phyloP scores from a whole-genome alignment of 2,329 filamentous ascomycete genomes.

The Diaporthe citriasiana region DNA sequence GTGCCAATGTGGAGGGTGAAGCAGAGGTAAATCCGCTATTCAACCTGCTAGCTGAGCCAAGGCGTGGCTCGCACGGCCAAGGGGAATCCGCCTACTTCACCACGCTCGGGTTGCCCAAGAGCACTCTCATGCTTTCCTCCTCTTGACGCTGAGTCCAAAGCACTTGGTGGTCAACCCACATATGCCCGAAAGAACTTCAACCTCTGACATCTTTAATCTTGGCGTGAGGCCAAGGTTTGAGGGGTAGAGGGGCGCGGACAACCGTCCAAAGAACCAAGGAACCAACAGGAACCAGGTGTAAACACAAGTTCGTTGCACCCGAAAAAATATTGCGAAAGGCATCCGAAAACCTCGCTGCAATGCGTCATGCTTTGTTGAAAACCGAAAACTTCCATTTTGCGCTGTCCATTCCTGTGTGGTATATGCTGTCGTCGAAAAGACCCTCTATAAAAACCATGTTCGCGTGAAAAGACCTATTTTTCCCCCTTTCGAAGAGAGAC shows the following conservation, averaged over 20 bases:
- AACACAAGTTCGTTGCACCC: background rate
- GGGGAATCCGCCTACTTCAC: background rate
- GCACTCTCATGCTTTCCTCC: slow-evolving; percentile 3
- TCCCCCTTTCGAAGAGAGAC: slow-evolving; percentile 1
- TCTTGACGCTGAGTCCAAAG: background rate
- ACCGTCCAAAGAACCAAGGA: background rate
- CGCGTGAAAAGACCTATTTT: slow-evolving; percentile 25
- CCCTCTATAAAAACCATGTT: slow-evolving; percentile 40
- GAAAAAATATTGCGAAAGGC: slow-evolving; percentile 11
- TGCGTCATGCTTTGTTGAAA: slow-evolving; percentile 37
- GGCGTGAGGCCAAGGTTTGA: background rate
- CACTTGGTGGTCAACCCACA: background rate
- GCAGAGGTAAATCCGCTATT: background rate
- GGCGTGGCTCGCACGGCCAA: background rate
- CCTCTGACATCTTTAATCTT: background rate
- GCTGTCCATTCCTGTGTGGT: slow-evolving; percentile 38
- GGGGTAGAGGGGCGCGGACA: background rate
- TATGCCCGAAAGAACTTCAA: background rate
- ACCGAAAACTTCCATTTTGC: slow-evolving; percentile 32
- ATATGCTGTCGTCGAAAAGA: slow-evolving; percentile 42
- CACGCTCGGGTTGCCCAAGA: background rate
- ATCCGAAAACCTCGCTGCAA: slow-evolving; percentile 37
- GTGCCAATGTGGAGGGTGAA: background rate
- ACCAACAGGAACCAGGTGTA: background rate
- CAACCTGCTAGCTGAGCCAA: background rate